These are phyloP conservation scores for Alloteropsis semialata DNA, from an alignment of 176 grass and related monocot genomes.

Conservation along the genomic window DNA sequence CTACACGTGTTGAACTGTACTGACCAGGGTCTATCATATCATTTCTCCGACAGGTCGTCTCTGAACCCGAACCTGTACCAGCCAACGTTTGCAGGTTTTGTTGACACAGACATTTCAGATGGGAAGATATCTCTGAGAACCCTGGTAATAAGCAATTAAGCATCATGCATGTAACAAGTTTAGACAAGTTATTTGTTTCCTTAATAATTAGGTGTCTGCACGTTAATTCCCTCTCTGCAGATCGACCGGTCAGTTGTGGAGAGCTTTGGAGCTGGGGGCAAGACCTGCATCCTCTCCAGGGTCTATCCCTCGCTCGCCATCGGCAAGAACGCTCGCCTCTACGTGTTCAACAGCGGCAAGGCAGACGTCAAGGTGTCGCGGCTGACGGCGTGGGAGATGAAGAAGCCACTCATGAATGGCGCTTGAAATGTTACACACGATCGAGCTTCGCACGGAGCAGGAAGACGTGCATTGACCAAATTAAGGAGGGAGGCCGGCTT, in stretches of 20 bases:
- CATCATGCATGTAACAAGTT: background rate
- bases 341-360: slow-evolving; percentile 72
- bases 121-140: slow-evolving; percentile 72
- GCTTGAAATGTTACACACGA: slow-evolving; percentile 24
- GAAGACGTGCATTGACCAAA: too few species aligned
- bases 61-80: slow-evolving; percentile 44
- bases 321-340: slow-evolving; percentile 50
- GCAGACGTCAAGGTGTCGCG: slow-evolving; percentile 50
- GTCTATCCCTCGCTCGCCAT: slow-evolving; percentile 65
- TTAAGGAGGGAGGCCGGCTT: too few species aligned
- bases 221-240: slow-evolving; percentile 14
- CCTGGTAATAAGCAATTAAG: slow-evolving; percentile 70
- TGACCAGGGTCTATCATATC: background rate
- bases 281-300: slow-evolving; percentile 67
- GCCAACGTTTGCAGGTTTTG: slow-evolving; percentile 76
- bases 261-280: slow-evolving; percentile 73
- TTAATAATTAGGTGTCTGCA: too few species aligned
- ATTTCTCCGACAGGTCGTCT: slow-evolving; percentile 43
- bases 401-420: slow-evolving; percentile 72
- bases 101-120: slow-evolving; percentile 49
- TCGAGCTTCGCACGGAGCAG: too few species aligned
- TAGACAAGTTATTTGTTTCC: background rate
- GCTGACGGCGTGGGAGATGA: slow-evolving; percentile 75
- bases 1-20: background rate
- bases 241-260: slow-evolving; percentile 81